Percentiles rank a stretch among this genome's conserved stretches.
phyloP scores from a whole-genome alignment of 179 eudicot genomes.

The Silene noctiflora region DNA sequence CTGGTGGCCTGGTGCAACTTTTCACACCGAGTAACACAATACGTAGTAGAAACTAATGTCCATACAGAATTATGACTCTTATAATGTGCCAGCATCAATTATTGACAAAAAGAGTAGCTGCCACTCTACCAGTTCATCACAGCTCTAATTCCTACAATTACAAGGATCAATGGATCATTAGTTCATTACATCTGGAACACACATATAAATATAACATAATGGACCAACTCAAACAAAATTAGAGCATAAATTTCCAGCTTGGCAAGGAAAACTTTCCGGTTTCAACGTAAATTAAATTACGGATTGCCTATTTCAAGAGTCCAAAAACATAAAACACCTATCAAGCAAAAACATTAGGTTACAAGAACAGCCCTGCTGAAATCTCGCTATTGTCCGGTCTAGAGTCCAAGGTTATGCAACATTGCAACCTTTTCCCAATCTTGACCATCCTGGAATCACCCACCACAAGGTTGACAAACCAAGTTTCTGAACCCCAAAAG shows the following conservation, averaged over 20 bases:
- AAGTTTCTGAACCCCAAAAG: neutral
- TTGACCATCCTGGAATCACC: constrained; percentile 2
- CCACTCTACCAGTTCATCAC: neutral
- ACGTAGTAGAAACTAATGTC: too few species aligned
- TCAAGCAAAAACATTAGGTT: too few species aligned
- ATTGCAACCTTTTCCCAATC: neutral
- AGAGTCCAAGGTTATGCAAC: neutral
- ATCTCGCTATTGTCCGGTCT: neutral
- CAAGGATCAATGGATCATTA: neutral
- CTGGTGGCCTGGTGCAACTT: too few species aligned
- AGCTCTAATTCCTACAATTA: neutral
- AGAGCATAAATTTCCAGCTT: neutral
- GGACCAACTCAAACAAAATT: neutral
- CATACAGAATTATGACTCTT: neutral
- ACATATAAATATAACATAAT: neutral
- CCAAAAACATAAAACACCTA: too few species aligned
- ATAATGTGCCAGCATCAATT: neutral
- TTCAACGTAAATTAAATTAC: too few species aligned
- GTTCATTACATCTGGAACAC: neutral
- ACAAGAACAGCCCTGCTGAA: neutral
- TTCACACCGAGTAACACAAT: too few species aligned
- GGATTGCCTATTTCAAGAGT: too few species aligned
- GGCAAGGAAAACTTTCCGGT: neutral
- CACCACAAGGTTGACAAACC: constrained; percentile 1
- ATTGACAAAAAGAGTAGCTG: neutral